Conservation (phyloP, 148 eudicot genomes). For the Hydrangea macrophylla region DNA sequence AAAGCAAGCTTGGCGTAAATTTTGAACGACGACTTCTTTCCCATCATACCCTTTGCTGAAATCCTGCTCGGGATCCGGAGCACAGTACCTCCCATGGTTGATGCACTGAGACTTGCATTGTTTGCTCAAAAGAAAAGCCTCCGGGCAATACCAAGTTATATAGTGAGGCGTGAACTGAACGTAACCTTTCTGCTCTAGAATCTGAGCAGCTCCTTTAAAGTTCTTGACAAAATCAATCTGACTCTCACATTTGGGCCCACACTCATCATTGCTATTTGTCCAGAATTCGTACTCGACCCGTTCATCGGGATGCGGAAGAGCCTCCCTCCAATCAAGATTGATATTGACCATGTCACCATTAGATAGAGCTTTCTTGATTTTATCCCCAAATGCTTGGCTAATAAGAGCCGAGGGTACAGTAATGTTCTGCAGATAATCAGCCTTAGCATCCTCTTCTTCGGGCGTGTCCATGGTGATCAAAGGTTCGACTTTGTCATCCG, state of each 20-base stretch:
- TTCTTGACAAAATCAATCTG: conserved; percentile 77
- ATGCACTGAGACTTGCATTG: conserved; percentile 96
- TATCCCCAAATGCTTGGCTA: conserved; percentile 69
- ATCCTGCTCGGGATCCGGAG: conserved; percentile 96
- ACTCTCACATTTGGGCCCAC: conserved; percentile 86
- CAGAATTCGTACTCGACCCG: conserved; percentile 95
- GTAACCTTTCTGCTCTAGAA: conserved; percentile 80
- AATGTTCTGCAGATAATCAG: conserved; percentile 71
- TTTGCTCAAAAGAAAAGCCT: conserved; percentile 71
- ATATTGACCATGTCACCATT: conserved; percentile 60
- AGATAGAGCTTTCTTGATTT: conserved; percentile 57
- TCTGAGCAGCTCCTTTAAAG: conserved; percentile 90
- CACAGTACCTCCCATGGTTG: conserved; percentile 90
- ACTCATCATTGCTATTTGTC: no score
- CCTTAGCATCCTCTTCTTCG: conserved; percentile 55
- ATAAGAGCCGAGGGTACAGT: conserved; percentile 87
- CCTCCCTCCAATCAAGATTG: conserved; percentile 87
- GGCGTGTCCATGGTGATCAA: conserved; percentile 96
- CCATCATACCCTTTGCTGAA: conserved; percentile 82
- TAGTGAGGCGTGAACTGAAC: conserved; percentile 77
- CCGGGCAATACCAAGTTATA: conserved; percentile 99
- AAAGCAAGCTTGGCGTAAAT: conserved; percentile 86
- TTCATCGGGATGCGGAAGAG: conserved; percentile 98
- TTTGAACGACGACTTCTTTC: conserved; percentile 96
- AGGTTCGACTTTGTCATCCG: conserved; percentile 68